These are phyloP conservation scores for Fusarium sp. DNA, from an alignment of 2,329 filamentous ascomycete species.

Conservation along the genomic window DNA sequence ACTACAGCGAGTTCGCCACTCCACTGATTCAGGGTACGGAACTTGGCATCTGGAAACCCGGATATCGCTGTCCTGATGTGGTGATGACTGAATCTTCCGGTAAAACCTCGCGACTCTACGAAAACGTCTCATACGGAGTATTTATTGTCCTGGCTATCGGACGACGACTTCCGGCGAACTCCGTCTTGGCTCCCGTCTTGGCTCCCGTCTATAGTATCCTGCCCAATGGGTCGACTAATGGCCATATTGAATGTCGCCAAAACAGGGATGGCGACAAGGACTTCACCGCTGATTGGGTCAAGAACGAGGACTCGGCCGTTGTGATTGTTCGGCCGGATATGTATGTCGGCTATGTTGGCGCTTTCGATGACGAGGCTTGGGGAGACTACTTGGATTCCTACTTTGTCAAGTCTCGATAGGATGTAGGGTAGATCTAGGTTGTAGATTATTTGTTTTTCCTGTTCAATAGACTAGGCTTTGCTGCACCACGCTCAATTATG, in stretches of 20 bases:
- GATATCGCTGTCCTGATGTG: slow-evolving; percentile 28
- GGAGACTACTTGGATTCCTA: slow-evolving; percentile 5
- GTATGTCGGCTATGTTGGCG: slow-evolving; percentile 28
- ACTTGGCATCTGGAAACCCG: slow-evolving; percentile 18
- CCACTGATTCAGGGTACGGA: slow-evolving; percentile 9
- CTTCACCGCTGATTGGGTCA: slow-evolving; percentile 15
- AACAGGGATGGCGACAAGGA: background rate
- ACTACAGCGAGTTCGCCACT: slow-evolving; percentile 16
- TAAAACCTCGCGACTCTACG: background rate
- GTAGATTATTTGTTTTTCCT: background rate
- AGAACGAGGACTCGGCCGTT: background rate
- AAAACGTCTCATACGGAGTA: background rate
- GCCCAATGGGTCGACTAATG: background rate
- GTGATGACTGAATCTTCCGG: background rate
- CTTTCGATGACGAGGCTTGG: slow-evolving; percentile 7
- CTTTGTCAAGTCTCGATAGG: background rate
- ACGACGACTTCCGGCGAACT: background rate
- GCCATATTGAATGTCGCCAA: background rate
- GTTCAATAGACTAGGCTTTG: background rate
- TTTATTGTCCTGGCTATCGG: slow-evolving; percentile 8
- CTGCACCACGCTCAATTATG: rapidly evolving
- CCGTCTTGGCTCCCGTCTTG: background rate
- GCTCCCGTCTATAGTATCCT: slow-evolving; percentile 3
- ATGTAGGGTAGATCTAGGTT: background rate
- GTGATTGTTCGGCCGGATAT: slow-evolving; percentile 34